Base-by-base conservation (phyloP, 2,329 filamentous ascomycete genomes). In the Cyphellophora europaea region DNA sequence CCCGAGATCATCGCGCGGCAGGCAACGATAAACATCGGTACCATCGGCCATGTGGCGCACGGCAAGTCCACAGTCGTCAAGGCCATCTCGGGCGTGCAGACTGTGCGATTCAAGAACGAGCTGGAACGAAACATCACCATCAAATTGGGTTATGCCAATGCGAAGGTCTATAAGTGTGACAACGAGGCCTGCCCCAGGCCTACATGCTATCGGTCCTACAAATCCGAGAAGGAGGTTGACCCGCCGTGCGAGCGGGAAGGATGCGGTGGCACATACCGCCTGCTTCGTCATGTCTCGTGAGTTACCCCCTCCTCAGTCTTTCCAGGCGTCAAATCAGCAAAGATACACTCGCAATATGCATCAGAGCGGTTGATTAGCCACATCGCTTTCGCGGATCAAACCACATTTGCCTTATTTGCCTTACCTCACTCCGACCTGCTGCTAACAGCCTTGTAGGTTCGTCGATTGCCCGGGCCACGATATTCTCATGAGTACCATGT, bases 401-500 rank as follows among this genome's bases (percentile, higher is more conserved):
- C n/a, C n/a, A n/a, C n/a, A n/a, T n/a, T n/a, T n/a, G n/a, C n/a
- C n/a, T n/a, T n/a, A n/a, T n/a, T n/a, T n/a, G n/a, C n/a, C n/a
- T n/a, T n/a, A n/a, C n/a, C n/a, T n/a, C n/a, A n/a, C n/a, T n/a
- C n/a, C n/a, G n/a, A n/a, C n/a, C n/a, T n/a, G n/a, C n/a, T n/a
- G n/a, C n/a, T n/a, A n/a, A n/a, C n/a, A n/a, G n/a, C n/a, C n/a
- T n/a, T 19, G 43, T 49, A 89, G 85, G 11, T 98, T 96, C 61
- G 91, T 96, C 50, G 91, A 96, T 65, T 96, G 91, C 72, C 91
- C 91, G 38, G 91, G 91, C 64, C 91, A 98, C 84, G 91, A 98
- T 68, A 98, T 98, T 87, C 88, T 98, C 62, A 98, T 98, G 91
- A 96, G 89, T 67, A 98, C 91, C 53, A 98, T 98, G 91, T 80